Evolutionary conservation across 306 rosid species (phyloP), one percentile per base, ranked within the genome.

Genomic region (Fragaria vesca): DNA sequence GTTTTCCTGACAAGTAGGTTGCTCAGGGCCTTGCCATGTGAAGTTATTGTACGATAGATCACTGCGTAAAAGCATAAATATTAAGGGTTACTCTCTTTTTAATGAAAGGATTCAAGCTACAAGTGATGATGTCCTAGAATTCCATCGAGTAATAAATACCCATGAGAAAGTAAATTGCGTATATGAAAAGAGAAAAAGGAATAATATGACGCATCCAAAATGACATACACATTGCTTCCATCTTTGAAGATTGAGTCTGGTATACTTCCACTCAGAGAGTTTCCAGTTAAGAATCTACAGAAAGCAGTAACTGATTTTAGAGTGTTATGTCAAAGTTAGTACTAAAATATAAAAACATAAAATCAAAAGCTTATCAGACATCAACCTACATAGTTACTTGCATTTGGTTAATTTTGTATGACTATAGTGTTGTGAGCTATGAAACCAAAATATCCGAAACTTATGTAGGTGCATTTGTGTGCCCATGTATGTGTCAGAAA

Each of bases 31-130:
- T 86, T 86, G 93, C 88, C 86, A 86, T 2, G 87, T 81, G 77
- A 94, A 82, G 87, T 92, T 92, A 88, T 94, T 94, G 92, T 88
- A 94, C 4, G 98, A 92, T 84, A 94, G 95, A 84, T 94, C 97
- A 70, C 98, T 94, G 90, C 77, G 77, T 32, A 71, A 73, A 80
- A 84, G 52, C 66, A 85, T 43, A 73, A 50, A 69, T 10, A 46
- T 55, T 48, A 58, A 72, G 28, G 17, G 46, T 48, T 65, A 76
- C 28, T 66, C 50, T 28, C 8, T 63, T 71, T 47, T 57, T 66
- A 38, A 28, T 6, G 38, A 34, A 66, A 66, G 15, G 34, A 30
- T 28, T 46, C 32, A 61, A 43, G 45, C 28, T 34, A 43, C 58
- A 74, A 28, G 1, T 2, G 54, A 4, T 24, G 67, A n/a, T 74